A percentile compares a stretch with the other conserved stretches of the same genome.
Evolutionary conservation across 108 stramenopile species (phyloP).

Genomic region (Fragilaria radians): DNA sequence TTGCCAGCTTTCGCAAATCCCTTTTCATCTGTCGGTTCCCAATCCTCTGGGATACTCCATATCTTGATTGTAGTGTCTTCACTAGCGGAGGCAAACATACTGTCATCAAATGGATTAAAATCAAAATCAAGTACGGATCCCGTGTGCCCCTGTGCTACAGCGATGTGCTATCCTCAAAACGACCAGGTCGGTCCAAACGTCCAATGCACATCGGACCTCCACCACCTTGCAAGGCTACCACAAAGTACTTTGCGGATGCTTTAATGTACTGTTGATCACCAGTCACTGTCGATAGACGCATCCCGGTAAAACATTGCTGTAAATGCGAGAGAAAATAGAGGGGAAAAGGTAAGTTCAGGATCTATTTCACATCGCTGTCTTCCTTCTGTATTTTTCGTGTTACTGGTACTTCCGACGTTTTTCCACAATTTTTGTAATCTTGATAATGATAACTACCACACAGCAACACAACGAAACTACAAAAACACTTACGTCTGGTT

Average conservation of each 20-base stretch:
- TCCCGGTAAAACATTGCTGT: conserved; percentile 72
- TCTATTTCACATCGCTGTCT: background rate
- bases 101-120: conserved; percentile 96
- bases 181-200: conserved; percentile 80
- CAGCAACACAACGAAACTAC: too few species aligned
- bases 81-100: conserved; percentile 85
- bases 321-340: background rate
- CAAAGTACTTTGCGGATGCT: conserved; percentile 96
- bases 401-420: background rate
- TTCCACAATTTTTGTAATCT: background rate
- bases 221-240: conserved; percentile 89
- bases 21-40: conserved; percentile 86
- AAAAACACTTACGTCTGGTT: conserved; percentile 74
- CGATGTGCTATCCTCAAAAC: conserved; percentile 62
- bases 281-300: conserved; percentile 89
- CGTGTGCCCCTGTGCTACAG: conserved; percentile 87
- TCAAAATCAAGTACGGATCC: conserved; percentile 94
- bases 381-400: background rate
- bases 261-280: conserved; percentile 99
- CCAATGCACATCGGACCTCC: conserved; percentile 92
- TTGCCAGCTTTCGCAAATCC: conserved; percentile 75
- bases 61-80: conserved; percentile 96
- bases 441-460: background rate
- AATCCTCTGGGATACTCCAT: conserved; percentile 93
- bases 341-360: background rate